phyloP scores from a whole-genome alignment of 345 rosid species.

The Aegle marmelos region DNA sequence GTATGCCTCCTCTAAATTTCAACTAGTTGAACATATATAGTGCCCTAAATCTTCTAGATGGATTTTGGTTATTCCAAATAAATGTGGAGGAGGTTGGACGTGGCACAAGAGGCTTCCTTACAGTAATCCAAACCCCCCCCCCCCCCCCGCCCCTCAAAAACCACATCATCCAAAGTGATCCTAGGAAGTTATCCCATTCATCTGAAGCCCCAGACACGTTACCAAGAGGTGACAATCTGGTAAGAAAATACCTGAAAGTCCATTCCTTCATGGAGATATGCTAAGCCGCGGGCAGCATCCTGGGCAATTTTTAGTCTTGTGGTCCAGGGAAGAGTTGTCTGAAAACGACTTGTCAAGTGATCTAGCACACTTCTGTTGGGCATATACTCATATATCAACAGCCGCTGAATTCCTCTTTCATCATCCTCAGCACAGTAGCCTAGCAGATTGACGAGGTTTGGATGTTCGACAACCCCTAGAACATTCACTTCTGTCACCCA shows the following conservation, averaged over 20 bases:
- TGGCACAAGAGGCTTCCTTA: background rate
- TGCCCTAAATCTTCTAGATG: background rate
- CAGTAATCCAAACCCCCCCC: no score
- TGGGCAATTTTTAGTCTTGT: constrained; percentile 78
- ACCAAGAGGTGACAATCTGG: background rate
- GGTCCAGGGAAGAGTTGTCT: constrained; percentile 67
- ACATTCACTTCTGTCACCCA: constrained; percentile 98
- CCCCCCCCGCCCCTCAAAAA: no score
- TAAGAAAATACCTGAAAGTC: constrained; percentile 72
- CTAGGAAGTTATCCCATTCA: background rate
- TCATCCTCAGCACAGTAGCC: constrained; percentile 98
- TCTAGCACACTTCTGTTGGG: constrained; percentile 88
- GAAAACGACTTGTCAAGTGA: constrained; percentile 65
- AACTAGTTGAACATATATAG: no score
- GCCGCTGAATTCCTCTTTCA: constrained; percentile 91
- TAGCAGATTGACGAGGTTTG: constrained; percentile 78
- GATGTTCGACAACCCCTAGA: constrained; percentile 91
- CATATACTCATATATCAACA: constrained; percentile 87
- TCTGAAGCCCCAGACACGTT: background rate
- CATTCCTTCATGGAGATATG: constrained; percentile 93
- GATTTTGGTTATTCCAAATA: background rate
- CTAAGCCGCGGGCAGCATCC: constrained; percentile 82
- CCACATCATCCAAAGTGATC: background rate
- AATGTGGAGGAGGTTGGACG: background rate
- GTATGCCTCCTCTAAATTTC: no score